These are phyloP conservation scores for Penicillium argentinense DNA, from an alignment of 495 filamentous ascomycete genomes.

Conservation along the genomic window DNA sequence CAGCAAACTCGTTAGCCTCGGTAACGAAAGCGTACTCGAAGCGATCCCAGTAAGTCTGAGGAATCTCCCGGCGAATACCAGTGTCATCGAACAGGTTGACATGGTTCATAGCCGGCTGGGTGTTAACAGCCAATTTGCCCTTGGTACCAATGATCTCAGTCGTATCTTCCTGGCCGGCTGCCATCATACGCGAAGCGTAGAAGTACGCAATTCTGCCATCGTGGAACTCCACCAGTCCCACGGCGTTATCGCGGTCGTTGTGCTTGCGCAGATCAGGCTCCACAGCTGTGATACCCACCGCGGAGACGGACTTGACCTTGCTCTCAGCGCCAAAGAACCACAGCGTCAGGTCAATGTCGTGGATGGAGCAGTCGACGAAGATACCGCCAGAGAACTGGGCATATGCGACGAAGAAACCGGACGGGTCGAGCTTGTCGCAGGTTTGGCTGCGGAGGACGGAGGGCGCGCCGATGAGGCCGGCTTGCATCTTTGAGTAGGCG, in stretches of 20 bases:
- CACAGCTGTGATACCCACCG: constrained; percentile 54
- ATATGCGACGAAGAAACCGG: constrained; percentile 56
- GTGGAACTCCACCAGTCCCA: constrained; percentile 61
- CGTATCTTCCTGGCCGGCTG: constrained; percentile 59
- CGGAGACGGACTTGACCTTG: constrained; percentile 45
- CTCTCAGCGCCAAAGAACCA: constrained; percentile 54
- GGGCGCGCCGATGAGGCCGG: constrained; percentile 49
- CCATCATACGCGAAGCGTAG: constrained; percentile 60
- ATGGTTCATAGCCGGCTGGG: constrained; percentile 50
- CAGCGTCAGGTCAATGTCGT: constrained; percentile 57
- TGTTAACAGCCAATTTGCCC: constrained; percentile 59
- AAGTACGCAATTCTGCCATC: constrained; percentile 60
- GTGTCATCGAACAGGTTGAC: constrained; percentile 50
- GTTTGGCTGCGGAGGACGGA: constrained; percentile 55
- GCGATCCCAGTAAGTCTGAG: constrained; percentile 58
- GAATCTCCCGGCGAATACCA: constrained; percentile 57
- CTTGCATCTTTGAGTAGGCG: constrained; percentile 43
- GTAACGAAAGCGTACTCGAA: constrained; percentile 64
- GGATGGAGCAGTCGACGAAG: constrained; percentile 56
- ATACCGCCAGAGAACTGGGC: constrained; percentile 56
- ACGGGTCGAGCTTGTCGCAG: constrained; percentile 55
- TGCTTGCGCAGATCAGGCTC: constrained; percentile 54
- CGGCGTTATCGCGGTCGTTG: constrained; percentile 60
- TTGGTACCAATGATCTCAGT: constrained; percentile 63
- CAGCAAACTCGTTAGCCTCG: constrained; percentile 62